Evolutionary conservation across 352 stramenopile genomes (phyloP), one percentile per base, ranked within the genome.

Genomic region (Pilasporangium apinafurcum): DNA sequence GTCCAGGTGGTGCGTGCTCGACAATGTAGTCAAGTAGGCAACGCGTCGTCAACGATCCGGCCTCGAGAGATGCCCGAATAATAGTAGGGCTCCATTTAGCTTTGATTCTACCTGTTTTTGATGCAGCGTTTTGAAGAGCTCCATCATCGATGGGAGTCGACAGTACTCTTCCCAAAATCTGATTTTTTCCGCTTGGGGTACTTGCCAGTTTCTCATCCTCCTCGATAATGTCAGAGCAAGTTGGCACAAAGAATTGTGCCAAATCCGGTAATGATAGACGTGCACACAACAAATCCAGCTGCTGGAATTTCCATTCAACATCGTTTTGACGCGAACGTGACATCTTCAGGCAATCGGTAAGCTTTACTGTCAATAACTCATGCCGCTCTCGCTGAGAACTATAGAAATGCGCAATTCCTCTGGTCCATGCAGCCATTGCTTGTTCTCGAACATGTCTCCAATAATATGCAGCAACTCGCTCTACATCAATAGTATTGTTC

Each of bases 201-300:
- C 44, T 55, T 8, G 73, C 59, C 24, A 18, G 29, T 22, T 44
- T 58, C 28, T 34, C 40, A 26, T 76, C 63, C 29, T 68, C 52
- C 36, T 87, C 59, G 16, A 91, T 49, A 32, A 88, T 50, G 49
- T 89, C 68, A 10, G 76, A 60, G 46, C 65, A 83, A 7, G 63
- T 52, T 13, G 83, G 83, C 8, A 92, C 78, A 52, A 95, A 95
- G 1, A 56, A 54, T 51, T 88, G 76, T 0, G 69, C 71, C 48
- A 92, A 62, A 59, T 95, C 83, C 26, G 76, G 78, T 16, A 88
- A 53, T 5, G 80, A 53, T 6, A 95, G 51, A 27, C 83, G 65
- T 49, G 78, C 75, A 46, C 83, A 95, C 20, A 95, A 61, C 18
- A 95, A 41, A 33, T 95, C 83, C 18, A 95, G 55, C 45, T 92